Evolutionary conservation across 495 filamentous ascomycete genomes (phyloP), one percentile per base, ranked within the genome.

Genomic region (Trypethelium eluteriae): DNA sequence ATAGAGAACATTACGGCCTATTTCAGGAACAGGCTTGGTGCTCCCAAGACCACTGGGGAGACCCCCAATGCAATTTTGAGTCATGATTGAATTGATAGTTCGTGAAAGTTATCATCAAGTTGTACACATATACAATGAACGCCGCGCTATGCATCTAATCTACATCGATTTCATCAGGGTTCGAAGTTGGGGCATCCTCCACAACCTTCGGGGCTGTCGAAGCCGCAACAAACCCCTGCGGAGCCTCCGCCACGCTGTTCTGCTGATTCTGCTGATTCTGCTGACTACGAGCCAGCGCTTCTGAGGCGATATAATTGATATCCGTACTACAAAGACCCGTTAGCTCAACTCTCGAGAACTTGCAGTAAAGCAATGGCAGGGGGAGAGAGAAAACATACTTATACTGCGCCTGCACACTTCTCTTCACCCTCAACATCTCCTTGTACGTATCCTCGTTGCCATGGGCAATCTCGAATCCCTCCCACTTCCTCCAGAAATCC

Each of bases 391-490:
- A 49, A 59, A 77, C 81, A 74, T 83, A 86, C 83, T 96, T 96
- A 80, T 93, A 98, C 80, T 96, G 89, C 62, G 94, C 93, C 76
- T 96, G 92, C 4, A 98, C 94, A 80, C 92, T 96, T 73, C 94
- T 81, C 83, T 96, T 99, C 81, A 98, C 91, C 35, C 93, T 88
- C 50, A 98, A 81, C 94, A 99, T 99, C 76, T 98, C 94, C 80
- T 96, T 97, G 81, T 94, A 99, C 7, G 94, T 99, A 76, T 99
- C 94, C 73, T 99, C 95, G 76, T 99, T 99, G 64, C 94, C 94
- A 75, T 98, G 94, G 75, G 92, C 86, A 2, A 97, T 91, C 76
- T 99, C 94, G 77, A 99, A 99, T 62, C 84, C 79, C 76, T 99
- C 94, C 94, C 94, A 99, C 76, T 95, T 96, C 71, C 84, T 80